Evolutionary conservation across 2,329 filamentous ascomycete genomes (phyloP).

Genomic region (Colletotrichum sp.): DNA sequence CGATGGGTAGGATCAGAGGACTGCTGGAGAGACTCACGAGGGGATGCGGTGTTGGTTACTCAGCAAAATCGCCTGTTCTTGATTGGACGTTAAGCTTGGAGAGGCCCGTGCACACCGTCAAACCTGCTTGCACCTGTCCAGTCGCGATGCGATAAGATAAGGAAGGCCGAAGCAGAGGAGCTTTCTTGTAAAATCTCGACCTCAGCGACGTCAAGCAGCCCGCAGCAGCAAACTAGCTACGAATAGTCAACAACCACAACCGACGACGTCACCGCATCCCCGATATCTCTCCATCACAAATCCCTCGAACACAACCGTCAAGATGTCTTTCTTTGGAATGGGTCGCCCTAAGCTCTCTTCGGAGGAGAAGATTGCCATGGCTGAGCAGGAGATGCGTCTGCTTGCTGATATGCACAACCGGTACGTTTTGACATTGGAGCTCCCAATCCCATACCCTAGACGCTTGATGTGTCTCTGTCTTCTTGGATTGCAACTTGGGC

Average conservation of each 20-base stretch:
- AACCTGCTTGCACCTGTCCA: background rate
- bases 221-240: background rate
- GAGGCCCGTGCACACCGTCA: background rate
- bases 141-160: constrained; percentile 15
- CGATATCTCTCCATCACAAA: background rate
- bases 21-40: background rate
- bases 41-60: background rate
- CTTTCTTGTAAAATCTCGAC: constrained; percentile 21
- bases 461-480: background rate
- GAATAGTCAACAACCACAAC: background rate
- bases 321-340: constrained; percentile 52
- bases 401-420: constrained; percentile 98
- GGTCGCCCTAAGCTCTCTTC: constrained; percentile 82
- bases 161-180: background rate
- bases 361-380: constrained; percentile 95
- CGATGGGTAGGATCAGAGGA: background rate
- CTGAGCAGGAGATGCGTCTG: constrained; percentile 97
- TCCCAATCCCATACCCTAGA: background rate
- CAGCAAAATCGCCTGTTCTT: background rate
- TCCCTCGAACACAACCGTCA: constrained; percentile 21
- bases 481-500: background rate
- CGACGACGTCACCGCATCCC: background rate
- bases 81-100: background rate
- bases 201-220: constrained; percentile 7
- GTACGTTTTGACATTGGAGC: constrained; percentile 51